Evolutionary conservation across 805 yeast species (phyloP), one percentile per base, ranked within the genome.

Genomic region (Peterozyma xylosa): DNA sequence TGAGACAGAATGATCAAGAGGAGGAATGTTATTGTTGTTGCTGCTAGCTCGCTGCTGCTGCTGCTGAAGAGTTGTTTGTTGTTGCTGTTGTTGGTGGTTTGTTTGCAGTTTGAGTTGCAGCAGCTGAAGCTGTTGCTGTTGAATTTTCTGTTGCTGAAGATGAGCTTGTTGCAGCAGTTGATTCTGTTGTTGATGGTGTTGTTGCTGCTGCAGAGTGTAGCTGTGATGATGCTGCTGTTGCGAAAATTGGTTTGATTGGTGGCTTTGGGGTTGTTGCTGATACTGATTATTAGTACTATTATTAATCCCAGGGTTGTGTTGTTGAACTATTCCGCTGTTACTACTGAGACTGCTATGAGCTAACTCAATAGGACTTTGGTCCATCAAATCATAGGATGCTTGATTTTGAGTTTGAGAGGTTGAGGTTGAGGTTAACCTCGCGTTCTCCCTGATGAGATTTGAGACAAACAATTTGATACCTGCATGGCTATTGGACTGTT

Each of bases 71-170:
- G 37, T 35, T 11, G 13, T 14, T 11, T 9, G 18, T n/a, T 13
- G 27, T 30, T 38, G 41, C 9, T 11, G 27, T 7, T 21, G 27
- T 21, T 21, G 30, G 32, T 32, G 11, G 13, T 30, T 32, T 15
- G 34, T 21, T 41, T 35, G 43, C 32, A 27, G 29, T n/a, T 42
- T 39, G 11, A 2, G 37, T 37, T 36, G 44, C 18, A 17, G 29
- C 13, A 36, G 40, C 21, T n/a, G 38, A 33, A 16, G 33, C 15
- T 40, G 38, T 11, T 34, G 38, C 30, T 11, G 38, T 21, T 33
- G 33, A 15, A 30, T 11, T 14, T 34, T 17, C 33, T 14, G 33
- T 34, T 34, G 37, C 17, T 18, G 18, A 13, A 13, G 33, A 21
- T n/a, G 33, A 21, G 34, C 33, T 14, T 27, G 30, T 18, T 21